A percentile compares a stretch with the other conserved stretches of the same genome.
phyloP scores from a whole-genome alignment of 306 rosid genomes.

The Cicer pinnatifidum region DNA sequence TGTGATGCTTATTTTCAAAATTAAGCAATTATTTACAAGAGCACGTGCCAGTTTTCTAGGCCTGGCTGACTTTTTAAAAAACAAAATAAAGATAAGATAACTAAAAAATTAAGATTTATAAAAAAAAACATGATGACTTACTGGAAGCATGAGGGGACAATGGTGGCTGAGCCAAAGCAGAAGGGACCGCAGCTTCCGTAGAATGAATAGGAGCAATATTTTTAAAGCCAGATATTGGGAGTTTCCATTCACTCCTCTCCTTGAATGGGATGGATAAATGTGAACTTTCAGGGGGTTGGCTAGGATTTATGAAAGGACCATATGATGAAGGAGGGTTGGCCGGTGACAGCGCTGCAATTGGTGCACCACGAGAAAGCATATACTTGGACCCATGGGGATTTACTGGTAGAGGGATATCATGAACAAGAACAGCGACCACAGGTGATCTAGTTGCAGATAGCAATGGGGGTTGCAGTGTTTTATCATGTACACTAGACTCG shows the following conservation, averaged over 20 bases:
- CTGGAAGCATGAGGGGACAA: slow-evolving; percentile 70
- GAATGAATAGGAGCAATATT: slow-evolving; percentile 65
- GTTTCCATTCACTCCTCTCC: slow-evolving; percentile 61
- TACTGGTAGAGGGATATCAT: slow-evolving; percentile 55
- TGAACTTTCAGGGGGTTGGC: slow-evolving; percentile 61
- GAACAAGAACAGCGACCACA: slow-evolving; percentile 47
- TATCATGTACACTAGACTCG: slow-evolving; percentile 44
- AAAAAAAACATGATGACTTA: slow-evolving; percentile 47
- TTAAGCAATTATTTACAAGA: slow-evolving; percentile 2
- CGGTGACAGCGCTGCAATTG: slow-evolving; percentile 49
- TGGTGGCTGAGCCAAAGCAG: slow-evolving; percentile 74
- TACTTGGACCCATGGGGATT: slow-evolving; percentile 48
- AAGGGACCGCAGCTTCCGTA: slow-evolving; percentile 60
- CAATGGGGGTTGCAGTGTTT: slow-evolving; percentile 37
- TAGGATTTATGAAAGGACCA: slow-evolving; percentile 55
- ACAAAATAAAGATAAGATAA: neutral
- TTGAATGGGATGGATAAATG: slow-evolving; percentile 60
- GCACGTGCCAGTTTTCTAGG: slow-evolving; percentile 22
- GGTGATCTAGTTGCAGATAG: neutral
- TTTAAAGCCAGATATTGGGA: slow-evolving; percentile 60
- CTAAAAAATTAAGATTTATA: neutral
- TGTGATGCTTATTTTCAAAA: neutral
- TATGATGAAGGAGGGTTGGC: slow-evolving; percentile 55
- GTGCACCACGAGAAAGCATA: slow-evolving; percentile 49
- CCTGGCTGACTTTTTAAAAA: slow-evolving; percentile 7